Evolutionary conservation across 805 yeast genomes (phyloP), one percentile per base, ranked within the genome.

Genomic region (Groenewaldozyma salmanticensis): DNA sequence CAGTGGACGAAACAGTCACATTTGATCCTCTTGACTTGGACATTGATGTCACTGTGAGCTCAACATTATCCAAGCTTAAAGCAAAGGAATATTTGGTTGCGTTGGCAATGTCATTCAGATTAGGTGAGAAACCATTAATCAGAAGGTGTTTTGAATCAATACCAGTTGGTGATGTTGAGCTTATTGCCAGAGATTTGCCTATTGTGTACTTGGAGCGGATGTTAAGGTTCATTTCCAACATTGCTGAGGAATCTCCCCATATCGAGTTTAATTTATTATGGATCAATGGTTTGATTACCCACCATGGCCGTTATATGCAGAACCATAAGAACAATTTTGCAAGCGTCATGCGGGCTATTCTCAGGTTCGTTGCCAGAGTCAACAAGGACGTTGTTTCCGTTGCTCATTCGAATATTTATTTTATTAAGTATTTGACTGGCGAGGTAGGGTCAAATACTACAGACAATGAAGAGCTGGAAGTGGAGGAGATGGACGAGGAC

Each of bases 11-110:
- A 38, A 65, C 74, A 7, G 62, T 80, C 38, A 65, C 79, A 21
- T 92, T 92, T 57, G 98, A 92, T 66, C 98, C 98, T 27, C 85
- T 85, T 58, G 97, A 92, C 59, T 70, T 92, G 56, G 97, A 90
- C 57, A 68, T 87, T 36, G 97, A 92, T 52, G 77, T 90, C 21
- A 92, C 98, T 0, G 94, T 95, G 1, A 82, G 76, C 35, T 66
- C 82, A 4, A 80, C 87, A 0, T 43, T 75, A 27, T 80, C 75
- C 41, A 72, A 77, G 4, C 64, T 88, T 33, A 50, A 64, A 5
- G 80, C 77, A 38, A 69, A 68, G 40, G 80, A 77, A 40, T 85
- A 77, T 58, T 65, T 88, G 51, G 74, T 75, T 32, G 90, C 96
- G 0, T 62, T 90, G 43, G 83, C 88, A 11, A 87, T 92, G 96